Evolutionary conservation across 129 eudicot species (phyloP).

Genomic region (Centella asiatica): DNA sequence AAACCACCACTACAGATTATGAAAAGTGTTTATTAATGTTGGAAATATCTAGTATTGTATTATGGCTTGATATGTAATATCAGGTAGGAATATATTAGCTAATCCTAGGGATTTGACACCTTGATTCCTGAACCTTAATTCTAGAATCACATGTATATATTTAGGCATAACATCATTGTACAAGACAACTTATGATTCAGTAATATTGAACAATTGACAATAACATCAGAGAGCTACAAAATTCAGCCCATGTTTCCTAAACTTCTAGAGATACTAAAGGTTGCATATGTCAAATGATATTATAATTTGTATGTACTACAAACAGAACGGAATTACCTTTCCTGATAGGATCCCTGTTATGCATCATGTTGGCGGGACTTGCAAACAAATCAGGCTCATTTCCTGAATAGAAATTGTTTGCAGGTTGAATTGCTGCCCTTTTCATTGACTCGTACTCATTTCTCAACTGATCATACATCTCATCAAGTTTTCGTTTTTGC

Average conservation of each 20-base stretch:
- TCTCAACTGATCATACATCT: constrained; percentile 90
- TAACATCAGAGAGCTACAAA: background rate
- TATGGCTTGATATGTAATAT: no score
- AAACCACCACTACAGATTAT: constrained; percentile 14
- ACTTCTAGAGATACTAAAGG: background rate
- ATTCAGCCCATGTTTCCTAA: constrained; percentile 1
- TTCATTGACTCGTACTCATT: constrained; percentile 70
- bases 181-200: no score
- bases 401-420: constrained; percentile 56
- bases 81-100: no score
- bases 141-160: no score
- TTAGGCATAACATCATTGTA: no score
- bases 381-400: constrained; percentile 69
- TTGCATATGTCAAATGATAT: background rate
- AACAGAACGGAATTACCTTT: constrained; percentile 59
- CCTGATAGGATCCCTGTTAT: constrained; percentile 55
- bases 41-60: no score
- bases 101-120: no score
- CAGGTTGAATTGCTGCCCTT: constrained; percentile 82
- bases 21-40: no score
- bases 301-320: background rate
- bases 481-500: constrained; percentile 92
- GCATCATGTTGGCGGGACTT: constrained; percentile 68
- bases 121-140: no score
- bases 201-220: no score